Percentiles rank a stretch among this genome's conserved stretches.
Evolutionary conservation across 164 flowering plant species (phyloP).

Genomic region (Piper betle): DNA sequence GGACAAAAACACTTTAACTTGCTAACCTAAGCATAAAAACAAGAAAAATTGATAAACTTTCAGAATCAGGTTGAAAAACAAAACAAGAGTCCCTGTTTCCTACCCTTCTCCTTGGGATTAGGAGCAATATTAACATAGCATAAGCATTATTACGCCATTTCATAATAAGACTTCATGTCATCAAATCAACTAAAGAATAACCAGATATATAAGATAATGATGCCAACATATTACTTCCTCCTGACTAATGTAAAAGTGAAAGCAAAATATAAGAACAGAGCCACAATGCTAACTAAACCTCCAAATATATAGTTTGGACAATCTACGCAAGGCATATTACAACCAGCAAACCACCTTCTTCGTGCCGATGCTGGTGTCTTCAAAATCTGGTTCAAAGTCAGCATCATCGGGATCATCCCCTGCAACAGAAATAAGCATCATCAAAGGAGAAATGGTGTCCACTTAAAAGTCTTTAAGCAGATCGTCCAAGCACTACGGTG

Average conservation of each 20-base stretch:
- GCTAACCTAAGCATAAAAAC: too few species aligned
- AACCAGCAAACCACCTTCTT: slow-evolving; percentile 38
- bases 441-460: neutral
- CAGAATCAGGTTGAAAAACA: too few species aligned
- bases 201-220: neutral
- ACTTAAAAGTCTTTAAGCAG: neutral
- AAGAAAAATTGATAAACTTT: too few species aligned
- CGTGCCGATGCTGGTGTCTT: slow-evolving; percentile 21
- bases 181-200: neutral
- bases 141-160: too few species aligned
- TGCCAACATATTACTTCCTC: neutral
- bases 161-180: too few species aligned
- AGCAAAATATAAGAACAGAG: neutral
- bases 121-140: too few species aligned
- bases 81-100: too few species aligned
- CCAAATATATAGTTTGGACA: neutral
- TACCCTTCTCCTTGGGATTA: too few species aligned
- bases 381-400: slow-evolving; percentile 87
- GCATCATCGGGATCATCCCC: slow-evolving; percentile 99
- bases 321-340: neutral
- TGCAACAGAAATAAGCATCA: slow-evolving; percentile 22
- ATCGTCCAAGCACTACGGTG: neutral
- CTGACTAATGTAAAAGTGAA: neutral
- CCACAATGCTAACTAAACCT: neutral
- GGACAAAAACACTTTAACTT: too few species aligned